Base-by-base conservation (phyloP, 345 rosid genomes). In the Mangifera indica region DNA sequence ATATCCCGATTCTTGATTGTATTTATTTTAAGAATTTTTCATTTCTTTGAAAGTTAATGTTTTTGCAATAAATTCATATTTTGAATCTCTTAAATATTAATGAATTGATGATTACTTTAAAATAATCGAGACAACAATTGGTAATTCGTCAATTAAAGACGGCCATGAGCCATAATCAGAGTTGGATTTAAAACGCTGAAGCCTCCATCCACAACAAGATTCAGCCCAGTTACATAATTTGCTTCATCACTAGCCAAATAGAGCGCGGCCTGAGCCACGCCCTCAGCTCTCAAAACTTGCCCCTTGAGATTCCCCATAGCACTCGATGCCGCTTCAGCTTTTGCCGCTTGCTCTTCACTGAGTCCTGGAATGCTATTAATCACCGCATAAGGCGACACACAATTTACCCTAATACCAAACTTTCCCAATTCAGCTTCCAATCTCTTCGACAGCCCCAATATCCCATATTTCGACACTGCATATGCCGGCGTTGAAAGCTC, bases 181-280 rank as follows among this genome's bases (percentile, higher is more conserved):
- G 74, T 64, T n/a, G 86, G 77, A 76, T 82, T 83, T 14, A 76
- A 76, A 8, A 53, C 17, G 34, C 79, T 71, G 52, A 42, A 73
- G 12, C 81, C 84, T 15, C 89, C 84, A 60, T 86, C 89, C 46
- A 84, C 71, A 68, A 79, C 67, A 3, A 86, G 74, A 72, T 84
- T 84, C 4, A 72, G 21, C 10, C 86, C 86, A 55, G 81, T 80
- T 55, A 80, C 81, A 62, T 82, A 82, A 20, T 52, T 65, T 0
- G 84, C 81, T 20, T 84, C 87, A 44, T 86, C 84, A 17, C 86
- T 80, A 6, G 83, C 83, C 83, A 80, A 40, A 63, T 62, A 78
- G 3, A 82, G 44, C 1, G 79, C 86, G 18, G 86, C 80, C 40
- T 54, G 51, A 0, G 84, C 87, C 9, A 86, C 60, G 15, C 69